Evolutionary conservation across 345 rosid genomes (phyloP), one percentile per base, ranked within the genome.

Genomic region (Salix caprea): DNA sequence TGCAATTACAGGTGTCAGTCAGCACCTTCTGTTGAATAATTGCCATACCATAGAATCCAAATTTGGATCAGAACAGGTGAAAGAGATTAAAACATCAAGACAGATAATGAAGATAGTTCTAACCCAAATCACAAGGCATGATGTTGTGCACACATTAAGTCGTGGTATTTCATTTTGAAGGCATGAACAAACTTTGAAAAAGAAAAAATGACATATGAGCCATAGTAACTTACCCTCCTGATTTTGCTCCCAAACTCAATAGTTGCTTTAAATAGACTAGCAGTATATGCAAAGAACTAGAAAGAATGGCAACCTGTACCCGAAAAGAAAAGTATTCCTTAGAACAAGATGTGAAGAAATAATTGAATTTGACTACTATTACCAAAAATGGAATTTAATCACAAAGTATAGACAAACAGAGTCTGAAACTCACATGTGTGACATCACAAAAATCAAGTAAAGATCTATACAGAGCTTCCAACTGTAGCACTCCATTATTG

Each of bases 401-500:
- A 23, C 12, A 0, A 23, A 58, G 28, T 7, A 23, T 58, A 24
- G 60, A 71, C 65, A 46, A 54, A 24, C 32, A 65, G 50, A 62
- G 26, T 54, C 28, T 52, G 69, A 26, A 65, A 82, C 97, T 82
- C 81, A 93, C 99, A 86, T 91, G 91, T 71, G 81, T 85, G 44
- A 73, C 81, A 28, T 74, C 34, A 72, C 96, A 96, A 39, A 91
- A 93, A 83, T 86, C 89, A 80, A 93, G 79, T 44, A 96, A 83
- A 18, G 97, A 88, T 81, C 83, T 86, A 79, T 91, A 77, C 75
- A 96, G 81, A 71, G 87, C 87, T 84, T 91, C 91, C 82, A 90
- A 28, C 66, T 67, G 80, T 42, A 88, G 76, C 86, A 85, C 77
- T 70, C 98, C 98, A 83, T 78, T 89, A 75, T 87, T 82, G 24